These are phyloP conservation scores for Cercospora sp. DNA, from an alignment of 2,329 filamentous ascomycete species.

Conservation along the genomic window DNA sequence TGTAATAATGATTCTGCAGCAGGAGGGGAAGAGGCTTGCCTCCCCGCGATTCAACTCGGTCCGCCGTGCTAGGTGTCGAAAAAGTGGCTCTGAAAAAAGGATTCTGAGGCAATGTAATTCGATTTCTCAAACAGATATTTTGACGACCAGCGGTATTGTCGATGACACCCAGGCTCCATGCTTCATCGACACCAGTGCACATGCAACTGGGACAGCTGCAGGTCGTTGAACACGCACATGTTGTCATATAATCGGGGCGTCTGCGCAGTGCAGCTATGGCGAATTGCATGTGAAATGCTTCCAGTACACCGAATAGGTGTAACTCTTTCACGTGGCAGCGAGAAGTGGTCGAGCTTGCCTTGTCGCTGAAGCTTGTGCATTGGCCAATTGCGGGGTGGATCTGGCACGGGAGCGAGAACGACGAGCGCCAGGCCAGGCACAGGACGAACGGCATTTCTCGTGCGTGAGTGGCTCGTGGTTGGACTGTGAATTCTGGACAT, in stretches of 20 bases:
- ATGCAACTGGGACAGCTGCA: neutral
- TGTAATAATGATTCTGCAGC: neutral
- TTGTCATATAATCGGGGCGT: neutral
- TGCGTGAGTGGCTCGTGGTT: neutral
- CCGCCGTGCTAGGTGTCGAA: neutral
- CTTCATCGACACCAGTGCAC: neutral
- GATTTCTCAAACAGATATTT: neutral
- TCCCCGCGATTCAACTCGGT: constrained; percentile 14
- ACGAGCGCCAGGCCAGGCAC: constrained; percentile 2
- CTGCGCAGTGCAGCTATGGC: neutral
- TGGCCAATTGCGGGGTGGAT: neutral
- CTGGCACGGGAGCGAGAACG: constrained; percentile 16
- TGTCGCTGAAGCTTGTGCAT: neutral
- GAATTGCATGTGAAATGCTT: neutral
- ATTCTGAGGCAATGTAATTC: neutral
- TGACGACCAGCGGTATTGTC: neutral
- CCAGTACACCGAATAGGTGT: neutral
- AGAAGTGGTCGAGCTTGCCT: neutral
- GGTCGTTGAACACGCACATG: neutral
- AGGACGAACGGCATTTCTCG: neutral
- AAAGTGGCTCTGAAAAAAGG: neutral
- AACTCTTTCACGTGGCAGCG: constrained; percentile 1
- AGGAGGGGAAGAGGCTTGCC: constrained; percentile 13
- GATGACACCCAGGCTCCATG: neutral
- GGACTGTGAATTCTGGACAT: neutral